Percentiles rank a stretch among this genome's conserved stretches.
These are phyloP conservation scores for Solanum sitiens DNA, from an alignment of 257 asterid species.

Conservation along the genomic window DNA sequence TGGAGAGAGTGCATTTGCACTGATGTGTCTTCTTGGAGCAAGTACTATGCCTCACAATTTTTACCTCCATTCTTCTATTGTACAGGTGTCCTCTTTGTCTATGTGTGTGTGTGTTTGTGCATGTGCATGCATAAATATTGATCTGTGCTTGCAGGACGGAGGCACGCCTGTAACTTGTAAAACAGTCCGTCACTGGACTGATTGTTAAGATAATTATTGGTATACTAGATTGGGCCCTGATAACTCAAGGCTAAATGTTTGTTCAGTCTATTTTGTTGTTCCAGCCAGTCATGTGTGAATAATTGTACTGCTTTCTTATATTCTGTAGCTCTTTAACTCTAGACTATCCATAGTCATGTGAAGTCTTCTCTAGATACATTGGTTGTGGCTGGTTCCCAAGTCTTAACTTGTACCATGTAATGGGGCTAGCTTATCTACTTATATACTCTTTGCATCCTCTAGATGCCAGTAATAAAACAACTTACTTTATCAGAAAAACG, in stretches of 20 bases:
- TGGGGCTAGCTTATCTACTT: not conserved
- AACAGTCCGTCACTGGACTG: not conserved
- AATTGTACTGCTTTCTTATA: not conserved
- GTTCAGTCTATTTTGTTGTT: not conserved
- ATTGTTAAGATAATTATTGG: not conserved
- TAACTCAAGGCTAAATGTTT: not conserved
- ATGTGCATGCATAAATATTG: not conserved
- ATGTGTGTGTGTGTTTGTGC: not conserved
- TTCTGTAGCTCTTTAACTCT: not conserved
- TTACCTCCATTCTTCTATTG: slow-evolving; percentile 88
- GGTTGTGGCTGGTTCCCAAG: not conserved
- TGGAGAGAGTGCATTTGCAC: slow-evolving; percentile 75
- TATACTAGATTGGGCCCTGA: not conserved
- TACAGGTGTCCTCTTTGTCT: slow-evolving; percentile 51
- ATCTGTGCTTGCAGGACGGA: not conserved
- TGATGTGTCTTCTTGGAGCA: slow-evolving; percentile 95
- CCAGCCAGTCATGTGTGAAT: not conserved
- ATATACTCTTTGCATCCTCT: not conserved
- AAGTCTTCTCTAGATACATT: not conserved
- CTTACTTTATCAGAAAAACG: not conserved
- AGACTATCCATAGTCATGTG: not conserved
- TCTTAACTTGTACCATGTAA: not conserved
- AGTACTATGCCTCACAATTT: slow-evolving; percentile 89
- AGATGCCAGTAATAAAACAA: not conserved
- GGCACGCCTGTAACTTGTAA: not conserved